Evolutionary conservation across 2,329 filamentous ascomycete species (phyloP), one percentile per base, ranked within the genome.

Genomic region (Cladosporium phlei): DNA sequence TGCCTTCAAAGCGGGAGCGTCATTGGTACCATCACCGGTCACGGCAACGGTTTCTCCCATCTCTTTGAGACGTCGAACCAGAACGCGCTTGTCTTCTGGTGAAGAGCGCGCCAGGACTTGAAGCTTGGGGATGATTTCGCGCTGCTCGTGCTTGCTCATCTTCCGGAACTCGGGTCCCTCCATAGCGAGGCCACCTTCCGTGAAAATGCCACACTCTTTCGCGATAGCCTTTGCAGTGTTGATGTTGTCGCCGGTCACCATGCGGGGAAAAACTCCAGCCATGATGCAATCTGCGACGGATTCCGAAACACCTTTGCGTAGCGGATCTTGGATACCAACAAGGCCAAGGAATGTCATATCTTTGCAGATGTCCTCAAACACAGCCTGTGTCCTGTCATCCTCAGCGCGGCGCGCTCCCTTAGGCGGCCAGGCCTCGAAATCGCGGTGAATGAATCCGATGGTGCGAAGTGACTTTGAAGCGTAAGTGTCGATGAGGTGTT

Each of bases 351-450:
- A 86, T 4, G 77, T 81, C 79, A 91, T 87, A 45, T 86, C 74
- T 42, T 76, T 74, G 64, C 88, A 85, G 2, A 90, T 64, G 49
- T 81, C 78, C 12, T 82, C 77, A 49, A 90, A 85, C 4, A 81
- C 71, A 14, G 79, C 82, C 48, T 83, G 76, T 17, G 74, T 75
- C 6, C 71, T 63, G 55, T 86, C 80, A 50, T 85, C 82, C 52
- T 83, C 78, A 24, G 74, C 64, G 22, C 66, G 74, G 32, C 70
- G 78, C 12, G 76, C 78, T 38, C 77, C 75, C 50, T 73, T 77
- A 4, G 88, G 88, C 20, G 90, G 89, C 89, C 89, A 86, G 44
- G 79, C 77, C 19, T 86, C 79, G 55, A 93, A 95, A 57, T 95
- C 89, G 47, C 82, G 84, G 67, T 88, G 94, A 44, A 88, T 75